A percentile compares a stretch with the other conserved stretches of the same genome.
Evolutionary conservation across 2,329 filamentous ascomycete genomes (phyloP).

Genomic region (Penicillium frequentans): DNA sequence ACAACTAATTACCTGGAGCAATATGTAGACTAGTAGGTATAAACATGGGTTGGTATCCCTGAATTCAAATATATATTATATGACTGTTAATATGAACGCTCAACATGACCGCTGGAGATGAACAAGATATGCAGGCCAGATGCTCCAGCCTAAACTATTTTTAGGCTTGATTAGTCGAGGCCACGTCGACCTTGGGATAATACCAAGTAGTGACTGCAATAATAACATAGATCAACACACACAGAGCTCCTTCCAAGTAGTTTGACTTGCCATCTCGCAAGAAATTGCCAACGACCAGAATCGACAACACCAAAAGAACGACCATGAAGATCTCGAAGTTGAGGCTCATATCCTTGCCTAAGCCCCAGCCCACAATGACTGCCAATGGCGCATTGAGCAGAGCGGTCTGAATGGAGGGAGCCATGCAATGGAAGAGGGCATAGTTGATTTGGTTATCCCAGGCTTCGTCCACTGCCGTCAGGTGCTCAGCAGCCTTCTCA

Average conservation of each 20-base stretch:
- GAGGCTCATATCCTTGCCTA: conserved; percentile 69
- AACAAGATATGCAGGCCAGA: not conserved
- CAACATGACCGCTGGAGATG: not conserved
- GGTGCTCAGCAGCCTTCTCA: conserved; percentile 82
- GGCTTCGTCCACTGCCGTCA: conserved; percentile 81
- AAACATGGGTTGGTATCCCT: not conserved
- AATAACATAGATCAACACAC: conserved; percentile 65
- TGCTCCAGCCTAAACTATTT: not conserved
- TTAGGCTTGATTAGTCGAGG: conserved; percentile 21
- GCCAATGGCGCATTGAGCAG: conserved; percentile 83
- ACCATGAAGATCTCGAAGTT: conserved; percentile 89
- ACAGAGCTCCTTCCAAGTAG: conserved; percentile 82
- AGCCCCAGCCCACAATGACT: conserved; percentile 80
- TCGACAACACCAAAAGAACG: conserved; percentile 75
- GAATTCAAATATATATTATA: not conserved
- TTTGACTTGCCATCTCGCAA: conserved; percentile 85
- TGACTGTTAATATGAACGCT: not conserved
- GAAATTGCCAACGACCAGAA: conserved; percentile 85
- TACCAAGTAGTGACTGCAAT: conserved; percentile 63
- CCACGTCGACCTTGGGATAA: conserved; percentile 54
- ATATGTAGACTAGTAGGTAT: not conserved
- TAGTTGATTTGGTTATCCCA: conserved; percentile 72
- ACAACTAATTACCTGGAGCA: not conserved
- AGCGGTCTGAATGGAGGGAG: conserved; percentile 84
- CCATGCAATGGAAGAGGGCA: conserved; percentile 80